Evolutionary conservation across 345 rosid species (phyloP).

Genomic region (Acer negundo): DNA sequence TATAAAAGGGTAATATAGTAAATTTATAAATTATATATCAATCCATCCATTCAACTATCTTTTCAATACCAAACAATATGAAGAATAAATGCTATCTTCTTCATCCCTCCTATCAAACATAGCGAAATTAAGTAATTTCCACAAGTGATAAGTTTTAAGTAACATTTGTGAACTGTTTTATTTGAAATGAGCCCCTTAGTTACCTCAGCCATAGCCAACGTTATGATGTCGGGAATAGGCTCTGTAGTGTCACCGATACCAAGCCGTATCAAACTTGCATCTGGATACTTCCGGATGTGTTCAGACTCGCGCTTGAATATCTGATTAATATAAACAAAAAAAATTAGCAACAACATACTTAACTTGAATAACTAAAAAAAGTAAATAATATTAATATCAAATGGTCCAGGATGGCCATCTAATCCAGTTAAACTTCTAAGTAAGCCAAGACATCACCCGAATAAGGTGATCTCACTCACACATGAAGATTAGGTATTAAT

Average conservation of each 20-base stretch:
- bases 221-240: constrained; percentile 45
- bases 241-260: constrained; percentile 55
- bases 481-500: background rate
- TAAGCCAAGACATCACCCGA: background rate
- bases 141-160: too few species aligned
- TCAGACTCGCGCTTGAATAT: constrained; percentile 36
- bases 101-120: too few species aligned
- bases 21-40: too few species aligned
- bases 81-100: too few species aligned
- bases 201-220: constrained; percentile 53
- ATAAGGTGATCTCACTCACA: background rate
- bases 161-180: background rate
- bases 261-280: constrained; percentile 44
- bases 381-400: background rate
- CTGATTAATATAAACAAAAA: constrained; percentile 17
- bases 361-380: background rate
- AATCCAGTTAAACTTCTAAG: background rate
- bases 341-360: background rate
- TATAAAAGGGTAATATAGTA: too few species aligned
- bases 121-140: too few species aligned
- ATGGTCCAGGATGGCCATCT: background rate
- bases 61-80: too few species aligned
- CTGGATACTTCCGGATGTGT: constrained; percentile 33
- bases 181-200: background rate
- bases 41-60: too few species aligned